These are phyloP conservation scores for Biscutella laevigata DNA, from an alignment of 441 rosid species.

Conservation along the genomic window DNA sequence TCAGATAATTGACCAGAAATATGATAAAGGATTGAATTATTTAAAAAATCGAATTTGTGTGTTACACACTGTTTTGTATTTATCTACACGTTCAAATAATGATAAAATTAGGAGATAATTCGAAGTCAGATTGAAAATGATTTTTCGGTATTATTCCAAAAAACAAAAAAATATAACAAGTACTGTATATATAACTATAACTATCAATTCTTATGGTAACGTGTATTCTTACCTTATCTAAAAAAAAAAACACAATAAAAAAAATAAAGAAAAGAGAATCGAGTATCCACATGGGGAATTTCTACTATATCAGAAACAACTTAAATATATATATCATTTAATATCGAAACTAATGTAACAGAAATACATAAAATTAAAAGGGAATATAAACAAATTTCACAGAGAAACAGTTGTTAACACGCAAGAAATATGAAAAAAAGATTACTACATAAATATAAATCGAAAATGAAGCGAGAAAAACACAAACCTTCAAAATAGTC, in stretches of 20 bases:
- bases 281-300: constrained; percentile 8
- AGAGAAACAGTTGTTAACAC: constrained; percentile 21
- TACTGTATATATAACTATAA: not conserved
- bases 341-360: not conserved
- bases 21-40: constrained; percentile 1
- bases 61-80: constrained; percentile 28
- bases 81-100: constrained; percentile 23
- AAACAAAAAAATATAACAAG: not conserved
- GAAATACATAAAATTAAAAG: not conserved
- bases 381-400: constrained; percentile 1
- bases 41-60: constrained; percentile 5
- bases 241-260: not conserved
- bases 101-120: not conserved
- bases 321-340: not conserved
- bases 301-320: not conserved
- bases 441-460: not conserved
- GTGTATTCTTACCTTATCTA: constrained; percentile 14
- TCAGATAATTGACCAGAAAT: not conserved
- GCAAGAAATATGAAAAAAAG: constrained; percentile 31
- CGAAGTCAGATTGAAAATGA: constrained; percentile 23
- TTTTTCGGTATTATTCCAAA: not conserved
- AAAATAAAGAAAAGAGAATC: not conserved
- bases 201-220: constrained; percentile 18
- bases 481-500: constrained; percentile 55
- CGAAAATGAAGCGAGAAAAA: constrained; percentile 4